Percentiles rank a stretch among this genome's conserved stretches.
These are phyloP conservation scores for Sporothrix inflata DNA, from an alignment of 2,329 filamentous ascomycete species.

Conservation along the genomic window DNA sequence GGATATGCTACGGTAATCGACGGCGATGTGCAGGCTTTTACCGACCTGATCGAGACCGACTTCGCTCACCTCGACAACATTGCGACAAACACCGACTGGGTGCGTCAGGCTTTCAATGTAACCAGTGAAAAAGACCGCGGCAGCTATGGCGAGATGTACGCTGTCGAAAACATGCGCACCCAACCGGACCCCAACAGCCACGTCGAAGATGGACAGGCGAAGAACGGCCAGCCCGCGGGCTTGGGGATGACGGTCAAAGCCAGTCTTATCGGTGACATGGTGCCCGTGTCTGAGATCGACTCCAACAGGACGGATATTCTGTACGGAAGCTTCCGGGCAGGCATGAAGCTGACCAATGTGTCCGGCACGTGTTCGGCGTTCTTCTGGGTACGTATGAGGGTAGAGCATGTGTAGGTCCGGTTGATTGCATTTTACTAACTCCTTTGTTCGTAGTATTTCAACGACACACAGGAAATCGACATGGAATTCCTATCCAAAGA, in stretches of 20 bases:
- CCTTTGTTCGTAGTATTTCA: constrained; percentile 63
- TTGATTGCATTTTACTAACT: not conserved
- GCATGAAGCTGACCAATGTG: constrained; percentile 64
- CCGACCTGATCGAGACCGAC: constrained; percentile 71
- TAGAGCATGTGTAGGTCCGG: too few species aligned
- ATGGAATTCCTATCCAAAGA: constrained; percentile 76
- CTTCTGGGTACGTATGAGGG: constrained; percentile 65
- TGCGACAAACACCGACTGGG: constrained; percentile 62
- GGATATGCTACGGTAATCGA: constrained; percentile 64
- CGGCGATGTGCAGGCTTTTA: constrained; percentile 57
- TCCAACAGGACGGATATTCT: constrained; percentile 63
- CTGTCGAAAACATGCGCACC: constrained; percentile 58
- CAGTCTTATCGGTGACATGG: constrained; percentile 51
- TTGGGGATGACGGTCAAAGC: constrained; percentile 61
- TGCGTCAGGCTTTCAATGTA: constrained; percentile 68
- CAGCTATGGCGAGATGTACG: constrained; percentile 67
- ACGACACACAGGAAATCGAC: constrained; percentile 80
- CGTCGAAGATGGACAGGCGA: constrained; percentile 50
- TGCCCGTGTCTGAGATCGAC: constrained; percentile 67
- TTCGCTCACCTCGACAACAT: constrained; percentile 62
- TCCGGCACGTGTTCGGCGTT: constrained; percentile 76
- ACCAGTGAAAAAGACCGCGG: constrained; percentile 61
- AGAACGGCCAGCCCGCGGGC: constrained; percentile 52
- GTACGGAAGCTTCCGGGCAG: constrained; percentile 71
- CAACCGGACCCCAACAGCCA: constrained; percentile 45